Conservation (phyloP, 2,329 filamentous ascomycete genomes). For the Alternaria burnsii region DNA sequence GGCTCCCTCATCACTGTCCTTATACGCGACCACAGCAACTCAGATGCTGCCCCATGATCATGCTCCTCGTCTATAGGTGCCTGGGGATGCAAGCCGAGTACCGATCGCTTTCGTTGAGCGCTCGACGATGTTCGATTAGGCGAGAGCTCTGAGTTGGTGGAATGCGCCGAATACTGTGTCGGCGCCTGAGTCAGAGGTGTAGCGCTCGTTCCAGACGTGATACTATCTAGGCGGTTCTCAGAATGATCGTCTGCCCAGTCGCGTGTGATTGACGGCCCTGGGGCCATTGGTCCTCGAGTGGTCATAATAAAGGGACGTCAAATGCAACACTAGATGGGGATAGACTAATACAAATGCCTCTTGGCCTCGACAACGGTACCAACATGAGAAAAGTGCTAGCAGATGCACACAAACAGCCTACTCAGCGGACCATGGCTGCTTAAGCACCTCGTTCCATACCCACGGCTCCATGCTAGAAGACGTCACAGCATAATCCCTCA, state of each 20-base stretch:
- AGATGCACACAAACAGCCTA: neutral
- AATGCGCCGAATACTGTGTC: constrained; percentile 29
- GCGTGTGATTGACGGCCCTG: constrained; percentile 26
- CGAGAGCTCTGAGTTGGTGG: constrained; percentile 14
- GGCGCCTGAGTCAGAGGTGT: constrained; percentile 25
- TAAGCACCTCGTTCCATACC: constrained; percentile 9
- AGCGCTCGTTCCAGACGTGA: constrained; percentile 20
- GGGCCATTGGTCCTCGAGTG: constrained; percentile 24
- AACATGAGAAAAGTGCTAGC: neutral
- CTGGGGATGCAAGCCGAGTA: constrained; percentile 50
- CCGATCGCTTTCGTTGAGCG: constrained; percentile 32
- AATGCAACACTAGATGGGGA: neutral
- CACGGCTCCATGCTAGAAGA: constrained; percentile 14
- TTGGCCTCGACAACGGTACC: neutral
- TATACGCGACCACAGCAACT: constrained; percentile 51
- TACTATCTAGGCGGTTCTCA: constrained; percentile 15
- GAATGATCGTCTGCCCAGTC: constrained; percentile 30
- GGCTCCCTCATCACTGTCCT: constrained; percentile 53
- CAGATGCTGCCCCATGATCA: constrained; percentile 46
- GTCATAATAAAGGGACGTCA: constrained; percentile 9
- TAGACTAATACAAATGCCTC: neutral
- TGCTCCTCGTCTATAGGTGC: constrained; percentile 55
- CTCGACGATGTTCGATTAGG: constrained; percentile 33
- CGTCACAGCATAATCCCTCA: constrained; percentile 19
- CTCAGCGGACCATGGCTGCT: constrained; percentile 7